Evolutionary conservation across 345 rosid genomes (phyloP).

Genomic region (Alliaria petiolata): DNA sequence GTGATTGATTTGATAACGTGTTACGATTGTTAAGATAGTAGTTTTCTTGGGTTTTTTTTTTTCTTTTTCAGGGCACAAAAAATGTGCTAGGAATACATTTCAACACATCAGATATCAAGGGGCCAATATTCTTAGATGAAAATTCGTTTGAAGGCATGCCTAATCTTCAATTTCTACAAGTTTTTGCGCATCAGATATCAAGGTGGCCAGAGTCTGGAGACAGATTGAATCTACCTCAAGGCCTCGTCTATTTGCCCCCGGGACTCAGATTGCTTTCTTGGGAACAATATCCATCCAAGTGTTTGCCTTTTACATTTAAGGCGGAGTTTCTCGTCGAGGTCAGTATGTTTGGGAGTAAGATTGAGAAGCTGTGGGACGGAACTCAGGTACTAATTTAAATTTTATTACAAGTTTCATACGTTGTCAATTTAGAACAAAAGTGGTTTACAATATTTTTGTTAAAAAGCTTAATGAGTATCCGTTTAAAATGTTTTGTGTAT

Average conservation of each 20-base stretch:
- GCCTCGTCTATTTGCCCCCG: neutral
- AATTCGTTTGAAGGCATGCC: neutral
- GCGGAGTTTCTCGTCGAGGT: neutral
- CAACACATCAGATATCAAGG: neutral
- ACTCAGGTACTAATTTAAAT: neutral
- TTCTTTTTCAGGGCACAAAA: neutral
- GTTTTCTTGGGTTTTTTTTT: neutral
- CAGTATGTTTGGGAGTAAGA: neutral
- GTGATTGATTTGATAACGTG: neutral
- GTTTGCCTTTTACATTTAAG: neutral
- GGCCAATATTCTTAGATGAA: neutral
- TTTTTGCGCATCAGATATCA: no score
- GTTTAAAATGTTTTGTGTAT: neutral
- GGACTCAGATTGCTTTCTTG: neutral
- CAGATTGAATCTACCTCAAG: neutral
- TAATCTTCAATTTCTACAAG: neutral
- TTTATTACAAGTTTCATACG: no score
- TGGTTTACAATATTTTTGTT: neutral
- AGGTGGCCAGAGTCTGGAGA: no score
- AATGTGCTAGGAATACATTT: neutral
- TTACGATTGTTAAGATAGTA: neutral
- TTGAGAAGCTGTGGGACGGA: conserved; percentile 9
- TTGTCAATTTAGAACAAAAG: no score
- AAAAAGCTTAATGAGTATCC: neutral
- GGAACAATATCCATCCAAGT: neutral